Base-by-base conservation (phyloP, 768 basidiomycete species). In the Lyophyllum decastes region DNA sequence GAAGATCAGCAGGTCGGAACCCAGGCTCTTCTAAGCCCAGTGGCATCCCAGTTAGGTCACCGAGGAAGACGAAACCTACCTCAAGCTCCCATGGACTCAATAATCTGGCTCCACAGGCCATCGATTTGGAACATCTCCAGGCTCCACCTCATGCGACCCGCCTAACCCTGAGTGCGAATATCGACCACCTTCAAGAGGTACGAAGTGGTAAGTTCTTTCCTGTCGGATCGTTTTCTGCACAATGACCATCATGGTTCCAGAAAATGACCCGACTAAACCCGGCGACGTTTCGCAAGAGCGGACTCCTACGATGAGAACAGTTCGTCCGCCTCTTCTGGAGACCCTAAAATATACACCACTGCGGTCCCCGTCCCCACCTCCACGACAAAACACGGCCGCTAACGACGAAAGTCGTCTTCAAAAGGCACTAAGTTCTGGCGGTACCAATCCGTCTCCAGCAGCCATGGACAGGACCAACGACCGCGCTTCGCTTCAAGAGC, bases 21-120 rank as follows among this genome's bases (percentile, higher is more conserved):
- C 66, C 73, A 21, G 48, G 30, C 16, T 49, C 61, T 35, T 10
- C 27, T 5, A 67, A 55, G 41, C 57, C 70, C 8, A 82, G 81
- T 52, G 72, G 76, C 27, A 81, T 84, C 52, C 82, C 82, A 14
- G 72, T 81, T 4, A 72, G 72, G 22, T 72, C 80, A 17, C 72
- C 76, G 19, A 62, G 68, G 50, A 78, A 77, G 62, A 60, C 22
- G 4, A 49, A 52, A n/a, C 19, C 19, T 2, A 12, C 34, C 16
- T 24, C 58, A 24, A 12, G 49, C 14, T 14, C 27, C 8, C 35
- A 22, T 24, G 34, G 34, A 12, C 48, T 30, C 35, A 19, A 51
- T 17, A 34, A 10, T 10, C 26, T 30, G 5, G 35, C 34, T 41
- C 21, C 11, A 34, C 19, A 30, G 14, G 26, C 35, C 26, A 27